Evolutionary conservation across 2,329 filamentous ascomycete genomes (phyloP).

Genomic region (Tolypocladium paradoxum): DNA sequence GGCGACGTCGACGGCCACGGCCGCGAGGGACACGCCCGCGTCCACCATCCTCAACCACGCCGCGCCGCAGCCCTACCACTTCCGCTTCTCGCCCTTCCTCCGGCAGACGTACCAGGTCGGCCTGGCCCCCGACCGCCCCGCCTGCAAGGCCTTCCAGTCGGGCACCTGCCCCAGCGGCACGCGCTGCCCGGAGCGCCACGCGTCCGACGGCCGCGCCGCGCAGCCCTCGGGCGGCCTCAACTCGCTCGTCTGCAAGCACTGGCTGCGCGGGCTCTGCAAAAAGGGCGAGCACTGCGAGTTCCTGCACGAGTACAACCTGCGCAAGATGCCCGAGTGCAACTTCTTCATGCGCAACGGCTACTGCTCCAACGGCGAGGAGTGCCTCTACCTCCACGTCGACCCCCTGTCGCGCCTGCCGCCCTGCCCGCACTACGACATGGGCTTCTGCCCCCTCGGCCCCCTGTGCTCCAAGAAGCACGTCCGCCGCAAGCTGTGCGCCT

Average conservation of each 20-base stretch:
- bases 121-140: slow-evolving; percentile 64
- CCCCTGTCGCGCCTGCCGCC: slow-evolving; percentile 68
- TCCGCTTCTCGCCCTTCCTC: slow-evolving; percentile 80
- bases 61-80: slow-evolving; percentile 49
- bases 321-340: slow-evolving; percentile 97
- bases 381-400: slow-evolving; percentile 83
- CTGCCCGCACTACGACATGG: slow-evolving; percentile 86
- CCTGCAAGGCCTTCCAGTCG: slow-evolving; percentile 77
- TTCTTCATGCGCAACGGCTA: slow-evolving; percentile 91
- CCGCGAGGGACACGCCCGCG: slow-evolving; percentile 14
- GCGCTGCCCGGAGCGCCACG: slow-evolving; percentile 76
- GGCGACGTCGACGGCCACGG: slow-evolving; percentile 16
- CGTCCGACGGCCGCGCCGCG: slow-evolving; percentile 24
- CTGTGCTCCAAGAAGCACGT: slow-evolving; percentile 83
- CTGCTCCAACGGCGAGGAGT: slow-evolving; percentile 95
- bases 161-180: slow-evolving; percentile 81
- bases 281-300: slow-evolving; percentile 97
- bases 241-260: slow-evolving; percentile 95
- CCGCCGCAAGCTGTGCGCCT: slow-evolving; percentile 67
- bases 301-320: slow-evolving; percentile 94
- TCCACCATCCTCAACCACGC: slow-evolving; percentile 45
- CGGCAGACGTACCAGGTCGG: slow-evolving; percentile 75
- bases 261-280: slow-evolving; percentile 93
- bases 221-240: slow-evolving; percentile 49
- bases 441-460: slow-evolving; percentile 87